These are phyloP conservation scores for Diphasiastrum complanatum DNA, from an alignment of 83 land plant species.

Conservation along the genomic window DNA sequence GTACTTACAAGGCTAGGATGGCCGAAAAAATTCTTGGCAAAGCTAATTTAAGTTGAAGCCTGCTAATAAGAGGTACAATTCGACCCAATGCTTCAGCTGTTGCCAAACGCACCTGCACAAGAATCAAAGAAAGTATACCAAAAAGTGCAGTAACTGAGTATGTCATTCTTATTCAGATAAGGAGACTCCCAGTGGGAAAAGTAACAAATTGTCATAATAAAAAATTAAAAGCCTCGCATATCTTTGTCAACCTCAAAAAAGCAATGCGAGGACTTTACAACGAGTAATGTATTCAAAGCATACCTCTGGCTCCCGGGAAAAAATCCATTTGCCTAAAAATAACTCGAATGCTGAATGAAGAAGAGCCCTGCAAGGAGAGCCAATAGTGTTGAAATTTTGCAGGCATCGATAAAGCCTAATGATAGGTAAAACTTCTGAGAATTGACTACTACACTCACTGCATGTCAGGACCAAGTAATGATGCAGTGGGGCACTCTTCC, in stretches of 20 bases:
- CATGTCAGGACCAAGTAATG: constrained; percentile 63
- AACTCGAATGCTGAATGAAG: constrained; percentile 91
- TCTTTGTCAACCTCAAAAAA: constrained; percentile 10
- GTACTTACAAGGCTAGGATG: constrained; percentile 71
- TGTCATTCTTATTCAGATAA: background rate
- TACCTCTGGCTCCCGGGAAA: constrained; percentile 79
- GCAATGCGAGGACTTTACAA: too few species aligned
- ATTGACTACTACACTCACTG: constrained; percentile 36
- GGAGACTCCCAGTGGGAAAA: background rate
- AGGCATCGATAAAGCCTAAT: background rate
- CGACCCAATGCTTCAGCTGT: constrained; percentile 86
- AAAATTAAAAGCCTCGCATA: too few species aligned
- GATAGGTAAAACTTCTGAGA: background rate
- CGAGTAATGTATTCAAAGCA: too few species aligned
- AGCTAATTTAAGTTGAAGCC: constrained; percentile 63
- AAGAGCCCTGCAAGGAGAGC: constrained; percentile 50
- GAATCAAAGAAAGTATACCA: background rate
- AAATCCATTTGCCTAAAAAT: constrained; percentile 72
- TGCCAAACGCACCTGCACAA: constrained; percentile 57
- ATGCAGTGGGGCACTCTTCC: constrained; percentile 37
- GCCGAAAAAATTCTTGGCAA: constrained; percentile 76
- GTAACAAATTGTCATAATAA: too few species aligned
- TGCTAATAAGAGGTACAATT: constrained; percentile 69
- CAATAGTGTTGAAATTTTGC: background rate
- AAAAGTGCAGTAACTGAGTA: constrained; percentile 5